phyloP scores from a whole-genome alignment of 352 stramenopile genomes.

The Phytophthora palmivora region DNA sequence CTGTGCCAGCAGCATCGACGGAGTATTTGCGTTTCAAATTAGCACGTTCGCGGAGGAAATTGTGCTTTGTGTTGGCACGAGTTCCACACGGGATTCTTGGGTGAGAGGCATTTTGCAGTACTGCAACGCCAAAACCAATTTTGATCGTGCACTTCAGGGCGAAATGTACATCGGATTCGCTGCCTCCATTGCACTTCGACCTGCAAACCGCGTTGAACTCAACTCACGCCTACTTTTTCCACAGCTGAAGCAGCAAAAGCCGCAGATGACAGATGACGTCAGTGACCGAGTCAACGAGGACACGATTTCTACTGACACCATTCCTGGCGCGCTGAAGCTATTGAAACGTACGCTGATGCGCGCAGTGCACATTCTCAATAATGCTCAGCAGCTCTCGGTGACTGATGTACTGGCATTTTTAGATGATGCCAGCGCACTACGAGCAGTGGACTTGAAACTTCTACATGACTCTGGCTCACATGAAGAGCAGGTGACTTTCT shows the following conservation, averaged over 20 bases:
- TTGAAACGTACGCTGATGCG: constrained; percentile 41
- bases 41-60: constrained; percentile 81
- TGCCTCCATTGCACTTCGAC: constrained; percentile 42
- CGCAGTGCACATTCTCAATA: constrained; percentile 47
- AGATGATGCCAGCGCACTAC: constrained; percentile 66
- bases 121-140: constrained; percentile 56
- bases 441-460: constrained; percentile 55
- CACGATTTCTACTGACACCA: constrained; percentile 11
- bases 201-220: constrained; percentile 60
- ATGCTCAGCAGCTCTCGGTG: constrained; percentile 47
- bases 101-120: constrained; percentile 67
- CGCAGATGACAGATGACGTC: not conserved
- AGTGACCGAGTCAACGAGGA: constrained; percentile 3
- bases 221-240: constrained; percentile 75
- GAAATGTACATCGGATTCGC: constrained; percentile 56
- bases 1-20: constrained; percentile 8
- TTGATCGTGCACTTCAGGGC: constrained; percentile 44
- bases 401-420: constrained; percentile 72
- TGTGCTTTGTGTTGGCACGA: constrained; percentile 69
- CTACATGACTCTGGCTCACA: constrained; percentile 53
- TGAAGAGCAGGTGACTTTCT: constrained; percentile 78
- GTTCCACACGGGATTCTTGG: constrained; percentile 70
- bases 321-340: constrained; percentile 27
- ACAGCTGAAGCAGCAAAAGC: constrained; percentile 17
- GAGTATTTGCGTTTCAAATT: constrained; percentile 71